phyloP scores from a whole-genome alignment of 2,329 filamentous ascomycete genomes.

The Ascochyta rabiei region DNA sequence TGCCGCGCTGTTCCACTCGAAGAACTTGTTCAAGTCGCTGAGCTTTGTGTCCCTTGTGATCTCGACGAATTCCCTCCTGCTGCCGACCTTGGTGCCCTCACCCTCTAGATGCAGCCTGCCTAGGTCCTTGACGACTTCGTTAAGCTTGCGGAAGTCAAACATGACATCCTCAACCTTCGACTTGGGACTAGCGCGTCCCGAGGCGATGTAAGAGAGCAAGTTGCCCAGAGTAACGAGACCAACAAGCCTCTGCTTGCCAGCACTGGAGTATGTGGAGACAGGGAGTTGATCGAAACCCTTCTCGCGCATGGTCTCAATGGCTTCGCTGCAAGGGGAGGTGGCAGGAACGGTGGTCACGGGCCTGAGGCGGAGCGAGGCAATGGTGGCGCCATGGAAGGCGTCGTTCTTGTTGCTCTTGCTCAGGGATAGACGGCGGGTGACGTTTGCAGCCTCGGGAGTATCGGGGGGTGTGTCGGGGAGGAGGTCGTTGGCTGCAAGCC shows the following conservation, averaged over 20 bases:
- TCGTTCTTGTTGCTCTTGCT: slow-evolving; percentile 59
- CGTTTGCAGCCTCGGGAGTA: slow-evolving; percentile 30
- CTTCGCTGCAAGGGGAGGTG: slow-evolving; percentile 76
- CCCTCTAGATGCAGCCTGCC: slow-evolving; percentile 47
- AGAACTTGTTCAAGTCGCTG: slow-evolving; percentile 83
- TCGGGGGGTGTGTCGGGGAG: slow-evolving; percentile 65
- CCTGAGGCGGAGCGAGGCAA: slow-evolving; percentile 84
- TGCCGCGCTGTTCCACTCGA: slow-evolving; percentile 97
- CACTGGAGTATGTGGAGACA: slow-evolving; percentile 66
- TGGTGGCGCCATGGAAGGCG: slow-evolving; percentile 77
- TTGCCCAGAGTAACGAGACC: slow-evolving; percentile 95
- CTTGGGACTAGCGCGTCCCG: slow-evolving; percentile 75
- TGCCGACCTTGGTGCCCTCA: slow-evolving; percentile 27
- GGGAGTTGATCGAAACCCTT: slow-evolving; percentile 98
- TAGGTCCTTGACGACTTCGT: slow-evolving; percentile 85
- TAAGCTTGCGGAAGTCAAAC: slow-evolving; percentile 90
- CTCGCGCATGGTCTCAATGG: slow-evolving; percentile 97
- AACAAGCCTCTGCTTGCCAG: slow-evolving; percentile 74
- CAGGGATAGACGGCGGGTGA: slow-evolving; percentile 48
- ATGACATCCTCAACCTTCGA: slow-evolving; percentile 85
- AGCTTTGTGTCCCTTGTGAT: slow-evolving; percentile 91
- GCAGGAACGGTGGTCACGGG: slow-evolving; percentile 85
- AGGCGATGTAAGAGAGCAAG: slow-evolving; percentile 86
- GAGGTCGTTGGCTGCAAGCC: slow-evolving; percentile 95
- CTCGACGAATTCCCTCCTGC: slow-evolving; percentile 79